phyloP scores from a whole-genome alignment of 495 filamentous ascomycete genomes.

The Neurospora sp. region DNA sequence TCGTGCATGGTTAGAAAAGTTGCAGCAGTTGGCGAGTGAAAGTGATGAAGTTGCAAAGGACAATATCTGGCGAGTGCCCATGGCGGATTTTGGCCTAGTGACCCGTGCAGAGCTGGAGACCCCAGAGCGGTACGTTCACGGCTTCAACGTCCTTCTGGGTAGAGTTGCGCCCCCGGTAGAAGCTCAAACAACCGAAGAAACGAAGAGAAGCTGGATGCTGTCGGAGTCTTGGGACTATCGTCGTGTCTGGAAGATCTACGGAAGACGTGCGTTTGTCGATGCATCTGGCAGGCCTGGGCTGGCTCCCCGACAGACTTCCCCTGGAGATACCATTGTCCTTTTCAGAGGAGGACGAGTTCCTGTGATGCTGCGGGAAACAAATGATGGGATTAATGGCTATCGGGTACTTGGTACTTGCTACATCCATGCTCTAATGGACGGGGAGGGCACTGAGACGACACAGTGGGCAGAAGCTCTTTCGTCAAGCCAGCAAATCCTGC shows the following conservation, averaged over 20 bases:
- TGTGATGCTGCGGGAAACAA: slow-evolving; percentile 6
- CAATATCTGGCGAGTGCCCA: background rate
- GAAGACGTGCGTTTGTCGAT: background rate
- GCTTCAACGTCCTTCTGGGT: background rate
- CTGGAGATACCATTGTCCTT: background rate
- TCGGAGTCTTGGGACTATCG: background rate
- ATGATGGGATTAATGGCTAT: background rate
- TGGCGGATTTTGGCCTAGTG: background rate
- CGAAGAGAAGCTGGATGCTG: background rate
- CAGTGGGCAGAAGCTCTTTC: background rate
- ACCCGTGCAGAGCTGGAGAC: background rate
- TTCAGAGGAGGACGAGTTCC: background rate
- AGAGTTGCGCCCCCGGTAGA: background rate
- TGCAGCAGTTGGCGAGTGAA: background rate
- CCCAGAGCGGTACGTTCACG: background rate
- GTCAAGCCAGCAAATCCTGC: background rate
- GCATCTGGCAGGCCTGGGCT: slow-evolving; percentile 1
- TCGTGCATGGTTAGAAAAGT: background rate
- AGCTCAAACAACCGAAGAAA: background rate
- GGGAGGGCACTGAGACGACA: slow-evolving; percentile 1
- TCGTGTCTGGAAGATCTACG: background rate
- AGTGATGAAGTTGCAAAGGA: background rate
- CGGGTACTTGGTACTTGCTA: slow-evolving; percentile 10
- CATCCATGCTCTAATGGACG: slow-evolving; percentile 12
- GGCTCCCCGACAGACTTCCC: background rate